These are phyloP conservation scores for Hamamelis virginiana DNA, from an alignment of 164 flowering plant species.

Conservation along the genomic window DNA sequence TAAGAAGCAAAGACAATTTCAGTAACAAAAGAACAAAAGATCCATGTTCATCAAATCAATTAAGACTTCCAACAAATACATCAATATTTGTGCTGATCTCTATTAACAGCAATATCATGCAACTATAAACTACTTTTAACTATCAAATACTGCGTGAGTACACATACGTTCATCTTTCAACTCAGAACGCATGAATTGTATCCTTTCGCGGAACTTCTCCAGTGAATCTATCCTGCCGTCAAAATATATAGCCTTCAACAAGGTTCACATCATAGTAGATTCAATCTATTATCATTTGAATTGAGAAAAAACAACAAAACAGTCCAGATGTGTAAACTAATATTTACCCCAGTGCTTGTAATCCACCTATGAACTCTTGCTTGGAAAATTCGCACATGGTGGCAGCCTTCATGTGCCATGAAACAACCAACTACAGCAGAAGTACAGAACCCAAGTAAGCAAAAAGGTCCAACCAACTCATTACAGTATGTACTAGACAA, in stretches of 20 bases:
- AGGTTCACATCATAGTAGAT: neutral
- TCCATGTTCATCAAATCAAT: neutral
- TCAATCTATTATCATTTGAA: neutral
- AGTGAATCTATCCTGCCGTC: constrained; percentile 87
- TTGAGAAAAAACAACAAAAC: neutral
- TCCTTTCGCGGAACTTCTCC: constrained; percentile 83
- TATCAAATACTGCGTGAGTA: neutral
- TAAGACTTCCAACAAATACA: neutral
- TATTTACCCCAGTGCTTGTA: constrained; percentile 82
- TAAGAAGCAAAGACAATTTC: constrained; percentile 13
- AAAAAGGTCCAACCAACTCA: neutral
- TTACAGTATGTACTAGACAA: no score
- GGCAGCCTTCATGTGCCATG: constrained; percentile 99
- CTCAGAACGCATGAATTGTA: constrained; percentile 83
- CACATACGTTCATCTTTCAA: constrained; percentile 92
- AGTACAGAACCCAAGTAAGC: constrained; percentile 8
- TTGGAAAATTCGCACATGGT: constrained; percentile 99
- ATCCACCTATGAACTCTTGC: constrained; percentile 87
- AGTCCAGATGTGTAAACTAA: neutral
- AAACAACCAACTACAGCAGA: constrained; percentile 74
- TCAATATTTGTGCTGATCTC: neutral
- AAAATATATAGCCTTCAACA: constrained; percentile 11
- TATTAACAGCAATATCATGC: neutral
- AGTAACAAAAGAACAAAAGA: neutral
- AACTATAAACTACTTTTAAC: neutral